Percentiles rank a stretch among this genome's conserved stretches.
These are phyloP conservation scores for Anthostomella pinea DNA, from an alignment of 2,329 filamentous ascomycete genomes.

Conservation along the genomic window DNA sequence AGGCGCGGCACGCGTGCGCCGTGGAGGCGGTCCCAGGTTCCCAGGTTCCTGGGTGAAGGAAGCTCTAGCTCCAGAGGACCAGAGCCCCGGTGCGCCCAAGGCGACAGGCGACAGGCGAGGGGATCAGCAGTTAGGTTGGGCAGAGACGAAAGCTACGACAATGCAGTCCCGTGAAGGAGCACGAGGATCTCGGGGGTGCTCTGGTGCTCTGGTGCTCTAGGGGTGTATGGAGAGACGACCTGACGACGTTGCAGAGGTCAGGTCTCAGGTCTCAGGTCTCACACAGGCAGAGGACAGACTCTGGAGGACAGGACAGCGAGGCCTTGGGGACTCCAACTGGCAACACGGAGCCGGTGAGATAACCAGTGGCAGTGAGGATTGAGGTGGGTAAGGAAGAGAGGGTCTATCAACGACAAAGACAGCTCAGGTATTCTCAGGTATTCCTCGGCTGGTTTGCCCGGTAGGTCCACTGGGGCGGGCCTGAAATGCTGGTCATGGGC, in stretches of 20 bases:
- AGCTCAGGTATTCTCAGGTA: constrained; percentile 23
- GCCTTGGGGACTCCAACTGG: constrained; percentile 21
- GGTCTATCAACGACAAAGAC: constrained; percentile 13
- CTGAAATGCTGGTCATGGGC: too few relatives aligned
- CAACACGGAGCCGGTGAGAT: constrained; percentile 19
- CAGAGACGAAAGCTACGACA: constrained; percentile 24
- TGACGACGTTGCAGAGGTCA: too few relatives aligned
- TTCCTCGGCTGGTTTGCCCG: constrained; percentile 18
- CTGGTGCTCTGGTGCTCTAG: too few relatives aligned
- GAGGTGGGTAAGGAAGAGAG: constrained; percentile 25
- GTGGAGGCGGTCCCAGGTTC: constrained; percentile 23
- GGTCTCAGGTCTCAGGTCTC: too few relatives aligned
- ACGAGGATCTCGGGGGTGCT: too few relatives aligned
- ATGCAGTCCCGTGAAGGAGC: constrained; percentile 11
- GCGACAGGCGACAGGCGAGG: constrained; percentile 17
- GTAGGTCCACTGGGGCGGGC: too few relatives aligned
- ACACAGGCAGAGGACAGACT: too few relatives aligned
- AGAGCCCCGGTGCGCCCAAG: constrained; percentile 12
- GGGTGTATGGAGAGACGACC: constrained; percentile 39
- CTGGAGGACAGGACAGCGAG: constrained; percentile 12
- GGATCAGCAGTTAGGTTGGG: constrained; percentile 39
- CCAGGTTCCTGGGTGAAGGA: constrained; percentile 26
- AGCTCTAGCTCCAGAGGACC: constrained; percentile 18
- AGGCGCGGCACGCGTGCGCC: constrained; percentile 19
- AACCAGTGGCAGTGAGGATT: constrained; percentile 15